A percentile compares a stretch with the other conserved stretches of the same genome.
Conservation (phyloP, 2,329 filamentous ascomycete genomes). For the Colletotrichum trifolii region DNA sequence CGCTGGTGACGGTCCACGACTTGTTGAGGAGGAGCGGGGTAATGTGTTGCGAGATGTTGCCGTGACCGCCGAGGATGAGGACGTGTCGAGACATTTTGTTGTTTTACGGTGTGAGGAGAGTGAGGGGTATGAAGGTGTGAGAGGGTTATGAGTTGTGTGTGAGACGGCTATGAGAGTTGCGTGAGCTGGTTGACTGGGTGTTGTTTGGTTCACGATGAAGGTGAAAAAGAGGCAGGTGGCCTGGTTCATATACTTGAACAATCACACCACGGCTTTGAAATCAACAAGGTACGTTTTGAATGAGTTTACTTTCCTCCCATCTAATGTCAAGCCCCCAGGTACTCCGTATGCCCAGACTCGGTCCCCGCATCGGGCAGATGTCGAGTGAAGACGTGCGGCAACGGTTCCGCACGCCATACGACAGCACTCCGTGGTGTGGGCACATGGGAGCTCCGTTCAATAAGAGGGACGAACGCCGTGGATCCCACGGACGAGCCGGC, state of each 20-base stretch:
- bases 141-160: neutral
- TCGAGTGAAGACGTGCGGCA: no score
- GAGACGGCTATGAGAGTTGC: neutral
- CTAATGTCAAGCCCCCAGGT: neutral
- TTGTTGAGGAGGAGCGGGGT: constrained; percentile 81
- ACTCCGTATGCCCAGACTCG: neutral
- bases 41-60: constrained; percentile 79
- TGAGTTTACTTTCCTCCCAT: no score
- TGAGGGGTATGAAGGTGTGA: no score
- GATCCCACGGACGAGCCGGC: neutral
- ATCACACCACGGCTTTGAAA: constrained; percentile 23
- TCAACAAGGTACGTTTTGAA: neutral
- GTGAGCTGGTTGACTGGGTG: neutral
- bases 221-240: neutral
- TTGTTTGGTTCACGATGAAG: neutral
- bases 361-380: neutral
- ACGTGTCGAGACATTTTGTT: constrained; percentile 59
- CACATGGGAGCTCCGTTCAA: no score
- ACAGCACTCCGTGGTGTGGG: no score
- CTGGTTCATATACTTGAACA: constrained; percentile 1
- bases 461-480: neutral
- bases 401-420: no score
- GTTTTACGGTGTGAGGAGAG: neutral
- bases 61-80: constrained; percentile 83
- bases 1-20: constrained; percentile 80